Evolutionary conservation across 2,329 filamentous ascomycete species (phyloP).

Genomic region (Phaeosphaeriaceae sp.): DNA sequence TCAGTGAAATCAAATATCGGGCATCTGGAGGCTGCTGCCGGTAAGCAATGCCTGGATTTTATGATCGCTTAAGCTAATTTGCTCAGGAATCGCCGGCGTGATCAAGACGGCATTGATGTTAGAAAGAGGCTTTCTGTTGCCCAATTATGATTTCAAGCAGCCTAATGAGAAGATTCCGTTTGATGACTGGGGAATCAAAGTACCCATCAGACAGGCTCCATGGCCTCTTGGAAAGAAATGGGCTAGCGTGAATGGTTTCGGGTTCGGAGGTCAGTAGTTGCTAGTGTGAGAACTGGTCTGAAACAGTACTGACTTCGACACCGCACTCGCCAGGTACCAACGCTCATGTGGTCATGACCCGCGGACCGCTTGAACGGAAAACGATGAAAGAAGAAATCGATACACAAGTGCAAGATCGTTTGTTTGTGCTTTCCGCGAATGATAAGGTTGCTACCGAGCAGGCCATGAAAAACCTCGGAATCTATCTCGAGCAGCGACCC

Average conservation of each 20-base stretch:
- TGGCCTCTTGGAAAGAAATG: slow-evolving; percentile 38
- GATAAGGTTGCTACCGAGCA: slow-evolving; percentile 25
- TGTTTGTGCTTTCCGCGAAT: slow-evolving; percentile 29
- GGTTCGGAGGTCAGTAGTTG: slow-evolving; percentile 48
- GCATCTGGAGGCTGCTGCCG: slow-evolving; percentile 41
- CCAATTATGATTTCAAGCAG: slow-evolving; percentile 47
- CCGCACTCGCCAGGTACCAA: not conserved
- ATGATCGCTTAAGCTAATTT: not conserved
- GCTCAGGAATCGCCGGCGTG: slow-evolving; percentile 11
- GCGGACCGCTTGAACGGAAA: slow-evolving; percentile 22
- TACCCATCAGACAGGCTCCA: slow-evolving; percentile 19
- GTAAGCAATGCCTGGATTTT: not conserved
- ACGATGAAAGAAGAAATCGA: slow-evolving; percentile 32
- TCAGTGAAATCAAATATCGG: slow-evolving; percentile 44
- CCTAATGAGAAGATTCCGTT: slow-evolving; percentile 42
- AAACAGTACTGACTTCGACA: not conserved
- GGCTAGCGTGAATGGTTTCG: slow-evolving; percentile 58
- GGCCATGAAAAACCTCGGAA: slow-evolving; percentile 27
- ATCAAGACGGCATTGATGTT: slow-evolving; percentile 53
- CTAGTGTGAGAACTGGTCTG: slow-evolving; percentile 26
- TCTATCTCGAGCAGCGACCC: slow-evolving; percentile 34
- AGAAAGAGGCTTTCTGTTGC: slow-evolving; percentile 46
- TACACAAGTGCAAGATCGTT: slow-evolving; percentile 17
- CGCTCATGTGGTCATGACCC: slow-evolving; percentile 37
- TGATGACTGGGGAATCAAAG: slow-evolving; percentile 29